A percentile compares a stretch with the other conserved stretches of the same genome.
phyloP scores from a whole-genome alignment of 768 basidiomycete species.

The Lyophyllum atratum region DNA sequence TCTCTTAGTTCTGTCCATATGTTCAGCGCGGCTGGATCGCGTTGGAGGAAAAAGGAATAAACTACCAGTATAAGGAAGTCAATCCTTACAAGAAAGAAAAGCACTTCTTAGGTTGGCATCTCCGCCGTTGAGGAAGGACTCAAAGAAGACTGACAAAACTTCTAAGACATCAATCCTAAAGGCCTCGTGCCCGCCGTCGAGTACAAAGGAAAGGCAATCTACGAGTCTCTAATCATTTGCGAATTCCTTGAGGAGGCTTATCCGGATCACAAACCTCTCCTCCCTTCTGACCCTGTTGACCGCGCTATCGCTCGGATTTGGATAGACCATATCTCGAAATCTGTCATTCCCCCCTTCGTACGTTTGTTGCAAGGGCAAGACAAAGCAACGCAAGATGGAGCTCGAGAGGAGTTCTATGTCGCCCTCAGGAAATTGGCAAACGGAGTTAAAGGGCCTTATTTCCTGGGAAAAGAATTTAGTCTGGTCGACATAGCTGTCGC shows the following conservation, averaged over 20 bases:
- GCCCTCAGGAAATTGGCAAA: constrained; percentile 32
- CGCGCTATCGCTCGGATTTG: constrained; percentile 57
- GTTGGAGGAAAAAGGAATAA: constrained; percentile 65
- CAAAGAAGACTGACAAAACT: constrained; percentile 1
- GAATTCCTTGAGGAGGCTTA: constrained; percentile 71
- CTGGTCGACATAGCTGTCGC: constrained; percentile 56
- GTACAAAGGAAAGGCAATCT: constrained; percentile 57
- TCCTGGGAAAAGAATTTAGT: constrained; percentile 54
- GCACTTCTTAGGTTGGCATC: constrained; percentile 48
- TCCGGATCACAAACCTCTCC: constrained; percentile 45
- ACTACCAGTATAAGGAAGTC: constrained; percentile 68
- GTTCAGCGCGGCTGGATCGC: constrained; percentile 67
- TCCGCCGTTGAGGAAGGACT: background rate
- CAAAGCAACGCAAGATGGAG: constrained; percentile 24
- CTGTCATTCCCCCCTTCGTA: constrained; percentile 52
- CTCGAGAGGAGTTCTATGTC: constrained; percentile 28
- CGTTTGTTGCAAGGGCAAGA: constrained; percentile 48
- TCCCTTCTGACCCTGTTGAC: constrained; percentile 52
- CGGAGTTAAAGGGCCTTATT: constrained; percentile 51
- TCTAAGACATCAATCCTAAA: constrained; percentile 60
- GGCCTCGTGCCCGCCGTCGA: constrained; percentile 63
- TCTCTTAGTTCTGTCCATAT: constrained; percentile 54
- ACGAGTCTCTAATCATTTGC: constrained; percentile 64
- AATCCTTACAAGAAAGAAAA: constrained; percentile 73
- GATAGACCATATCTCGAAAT: constrained; percentile 58